Percentiles rank a stretch among this genome's conserved stretches.
phyloP scores from a whole-genome alignment of 805 yeast species.

The Myxozyma geophila region DNA sequence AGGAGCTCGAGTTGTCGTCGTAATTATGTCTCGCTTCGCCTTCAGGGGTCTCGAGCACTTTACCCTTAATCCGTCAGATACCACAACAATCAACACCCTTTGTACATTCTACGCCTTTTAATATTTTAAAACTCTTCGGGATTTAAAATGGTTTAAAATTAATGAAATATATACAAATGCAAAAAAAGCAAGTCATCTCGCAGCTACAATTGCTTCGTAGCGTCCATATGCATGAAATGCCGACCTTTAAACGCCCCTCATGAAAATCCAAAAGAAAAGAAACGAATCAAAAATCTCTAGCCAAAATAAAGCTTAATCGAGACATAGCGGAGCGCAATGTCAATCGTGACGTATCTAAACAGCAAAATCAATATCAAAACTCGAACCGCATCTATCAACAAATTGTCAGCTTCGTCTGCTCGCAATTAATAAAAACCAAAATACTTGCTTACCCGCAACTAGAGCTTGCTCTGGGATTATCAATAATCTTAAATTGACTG shows the following conservation, averaged over 20 bases:
- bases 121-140: too few relatives aligned
- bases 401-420: background rate
- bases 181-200: background rate
- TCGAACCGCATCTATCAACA: conserved; percentile 61
- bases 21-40: too few relatives aligned
- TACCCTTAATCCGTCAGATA: too few relatives aligned
- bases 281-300: background rate
- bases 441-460: conserved; percentile 61
- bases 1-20: too few relatives aligned
- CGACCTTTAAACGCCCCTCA: background rate
- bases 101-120: too few relatives aligned
- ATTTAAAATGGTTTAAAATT: too few relatives aligned
- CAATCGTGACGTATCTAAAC: background rate
- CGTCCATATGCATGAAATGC: background rate
- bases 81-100: too few relatives aligned
- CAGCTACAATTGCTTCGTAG: background rate
- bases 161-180: background rate
- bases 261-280: background rate
- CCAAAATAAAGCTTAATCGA: background rate
- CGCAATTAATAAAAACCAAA: background rate
- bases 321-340: too few relatives aligned
- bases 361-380: conserved; percentile 70
- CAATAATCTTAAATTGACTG: conserved; percentile 87
- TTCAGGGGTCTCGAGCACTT: too few relatives aligned
- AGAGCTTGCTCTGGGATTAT: conserved; percentile 82